Evolutionary conservation across 2,329 filamentous ascomycete genomes (phyloP).

Genomic region (Phoma sp.): DNA sequence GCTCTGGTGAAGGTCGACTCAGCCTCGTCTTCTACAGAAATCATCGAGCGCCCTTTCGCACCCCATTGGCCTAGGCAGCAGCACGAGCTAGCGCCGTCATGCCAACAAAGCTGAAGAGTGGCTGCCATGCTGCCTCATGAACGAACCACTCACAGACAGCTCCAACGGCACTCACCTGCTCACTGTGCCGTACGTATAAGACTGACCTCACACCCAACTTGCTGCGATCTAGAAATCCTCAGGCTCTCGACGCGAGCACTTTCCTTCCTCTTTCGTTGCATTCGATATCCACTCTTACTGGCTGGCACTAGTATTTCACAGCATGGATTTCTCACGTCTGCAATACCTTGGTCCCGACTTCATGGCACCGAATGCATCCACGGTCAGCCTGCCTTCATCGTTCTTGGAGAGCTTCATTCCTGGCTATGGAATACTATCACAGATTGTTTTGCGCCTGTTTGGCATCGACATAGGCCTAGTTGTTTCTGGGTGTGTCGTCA

Average conservation of each 20-base stretch:
- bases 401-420: slow-evolving; percentile 59
- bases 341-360: slow-evolving; percentile 24
- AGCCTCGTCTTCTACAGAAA: background rate
- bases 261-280: background rate
- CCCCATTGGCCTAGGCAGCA: slow-evolving; percentile 10
- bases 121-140: background rate
- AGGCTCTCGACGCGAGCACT: background rate
- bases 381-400: slow-evolving; percentile 51
- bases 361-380: slow-evolving; percentile 23
- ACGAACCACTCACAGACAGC: slow-evolving; percentile 4
- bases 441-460: slow-evolving; percentile 50
- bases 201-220: background rate
- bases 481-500: slow-evolving; percentile 52
- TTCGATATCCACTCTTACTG: background rate
- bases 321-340: slow-evolving; percentile 34
- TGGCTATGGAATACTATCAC: slow-evolving; percentile 57
- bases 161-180: slow-evolving; percentile 3
- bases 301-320: background rate
- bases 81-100: background rate
- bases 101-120: slow-evolving; percentile 2
- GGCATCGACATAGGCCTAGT: slow-evolving; percentile 58
- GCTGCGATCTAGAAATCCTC: background rate
- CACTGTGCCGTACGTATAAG: slow-evolving; percentile 7
- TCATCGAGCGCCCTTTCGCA: background rate
- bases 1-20: background rate